These are phyloP conservation scores for Exserohilum turcica DNA, from an alignment of 2,329 filamentous ascomycete genomes.

Conservation along the genomic window DNA sequence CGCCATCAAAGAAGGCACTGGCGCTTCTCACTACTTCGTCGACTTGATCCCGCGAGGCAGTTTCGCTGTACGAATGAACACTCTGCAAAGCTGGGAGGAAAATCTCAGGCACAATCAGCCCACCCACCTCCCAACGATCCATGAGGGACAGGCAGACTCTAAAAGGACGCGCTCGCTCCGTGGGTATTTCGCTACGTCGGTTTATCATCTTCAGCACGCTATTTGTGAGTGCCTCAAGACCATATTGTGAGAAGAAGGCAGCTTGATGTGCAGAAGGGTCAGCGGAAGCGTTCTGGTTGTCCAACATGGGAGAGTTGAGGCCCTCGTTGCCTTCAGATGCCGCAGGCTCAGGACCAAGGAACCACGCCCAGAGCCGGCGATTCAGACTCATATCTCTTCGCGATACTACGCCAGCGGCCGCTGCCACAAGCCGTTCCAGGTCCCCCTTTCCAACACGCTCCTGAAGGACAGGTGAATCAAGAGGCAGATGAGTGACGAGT, in stretches of 20 bases:
- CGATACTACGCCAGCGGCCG: constrained; percentile 84
- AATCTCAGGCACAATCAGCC: constrained; percentile 82
- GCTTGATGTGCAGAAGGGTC: constrained; percentile 55
- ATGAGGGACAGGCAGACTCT: constrained; percentile 92
- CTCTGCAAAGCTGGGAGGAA: constrained; percentile 86
- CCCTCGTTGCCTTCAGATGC: constrained; percentile 44
- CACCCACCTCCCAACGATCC: constrained; percentile 98
- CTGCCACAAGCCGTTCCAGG: constrained; percentile 78
- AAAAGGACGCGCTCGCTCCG: constrained; percentile 81
- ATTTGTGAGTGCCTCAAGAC: constrained; percentile 72
- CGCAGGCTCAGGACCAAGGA: constrained; percentile 76
- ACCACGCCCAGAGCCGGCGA: constrained; percentile 92
- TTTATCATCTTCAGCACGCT: constrained; percentile 80
- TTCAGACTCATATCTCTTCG: constrained; percentile 97
- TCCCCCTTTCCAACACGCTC: constrained; percentile 73
- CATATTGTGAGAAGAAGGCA: constrained; percentile 79
- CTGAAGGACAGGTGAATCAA: constrained; percentile 82
- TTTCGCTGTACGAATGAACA: constrained; percentile 73
- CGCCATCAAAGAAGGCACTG: constrained; percentile 95
- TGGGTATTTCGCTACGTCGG: constrained; percentile 57
- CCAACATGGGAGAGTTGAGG: constrained; percentile 51
- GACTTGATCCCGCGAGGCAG: constrained; percentile 71
- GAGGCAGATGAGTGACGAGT: constrained; percentile 84
- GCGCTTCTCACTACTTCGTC: constrained; percentile 89
- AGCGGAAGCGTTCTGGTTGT: constrained; percentile 54